Conservation (phyloP, 1,139 yeast species). For the Candida tropicalis region DNA sequence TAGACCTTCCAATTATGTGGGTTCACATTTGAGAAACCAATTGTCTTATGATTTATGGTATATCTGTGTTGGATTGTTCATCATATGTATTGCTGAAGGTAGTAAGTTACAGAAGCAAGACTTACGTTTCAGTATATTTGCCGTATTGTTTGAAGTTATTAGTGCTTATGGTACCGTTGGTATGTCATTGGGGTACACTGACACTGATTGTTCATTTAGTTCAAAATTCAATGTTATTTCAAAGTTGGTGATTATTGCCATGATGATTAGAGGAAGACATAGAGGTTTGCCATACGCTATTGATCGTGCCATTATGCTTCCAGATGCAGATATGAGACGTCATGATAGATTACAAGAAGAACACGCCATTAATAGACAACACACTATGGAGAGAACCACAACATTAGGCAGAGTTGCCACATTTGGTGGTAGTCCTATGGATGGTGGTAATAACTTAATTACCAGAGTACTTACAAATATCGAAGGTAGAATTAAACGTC, state of each 20-base stretch:
- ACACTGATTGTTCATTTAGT: conserved; percentile 65
- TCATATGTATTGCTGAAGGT: conserved; percentile 87
- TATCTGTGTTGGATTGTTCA: conserved; percentile 79
- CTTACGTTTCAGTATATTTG: conserved; percentile 65
- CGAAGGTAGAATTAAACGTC: conserved; percentile 12
- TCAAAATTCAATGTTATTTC: conserved; percentile 73
- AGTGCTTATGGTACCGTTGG: conserved; percentile 98
- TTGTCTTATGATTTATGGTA: conserved; percentile 95
- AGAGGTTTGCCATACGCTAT: conserved; percentile 94
- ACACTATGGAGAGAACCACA: conserved; percentile 30
- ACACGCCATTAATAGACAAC: conserved; percentile 47
- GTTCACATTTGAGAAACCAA: conserved; percentile 89
- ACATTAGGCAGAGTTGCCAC: conserved; percentile 19
- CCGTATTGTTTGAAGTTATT: conserved; percentile 80
- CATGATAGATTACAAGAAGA: conserved; percentile 70
- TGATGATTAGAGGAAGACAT: conserved; percentile 94
- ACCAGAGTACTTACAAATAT: conserved; percentile 18
- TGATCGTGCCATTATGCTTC: conserved; percentile 92
- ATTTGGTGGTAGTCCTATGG: conserved; percentile 17
- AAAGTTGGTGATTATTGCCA: conserved; percentile 81
- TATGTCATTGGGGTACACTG: conserved; percentile 79
- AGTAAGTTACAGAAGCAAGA: conserved; percentile 50
- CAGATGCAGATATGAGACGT: conserved; percentile 66
- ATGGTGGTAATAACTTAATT: conserved; percentile 17
- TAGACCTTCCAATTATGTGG: conserved; percentile 64